Conservation (phyloP, 2,329 filamentous ascomycete genomes). For the Coleophoma crateriformis region DNA sequence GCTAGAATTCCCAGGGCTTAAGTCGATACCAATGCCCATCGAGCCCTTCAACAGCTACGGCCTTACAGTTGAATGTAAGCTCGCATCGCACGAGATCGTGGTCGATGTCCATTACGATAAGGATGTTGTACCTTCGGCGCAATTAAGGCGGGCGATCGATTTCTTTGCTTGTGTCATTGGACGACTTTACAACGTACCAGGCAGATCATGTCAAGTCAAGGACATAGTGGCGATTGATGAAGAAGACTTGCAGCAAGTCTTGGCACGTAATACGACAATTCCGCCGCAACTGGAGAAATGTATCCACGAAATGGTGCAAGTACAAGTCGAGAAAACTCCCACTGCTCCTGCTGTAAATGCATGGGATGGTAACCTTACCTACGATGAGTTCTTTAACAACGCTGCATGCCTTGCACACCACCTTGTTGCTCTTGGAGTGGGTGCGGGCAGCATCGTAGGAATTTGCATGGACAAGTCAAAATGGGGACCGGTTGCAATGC, state of each 20-base stretch:
- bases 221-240: neutral
- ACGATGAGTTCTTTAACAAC: neutral
- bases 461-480: conserved; percentile 1
- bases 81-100: neutral
- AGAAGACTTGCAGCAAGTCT: conserved; percentile 1
- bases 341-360: neutral
- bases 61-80: neutral
- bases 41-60: conserved; percentile 1
- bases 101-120: neutral
- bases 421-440: conserved; percentile 1
- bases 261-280: neutral
- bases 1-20: conserved; percentile 1
- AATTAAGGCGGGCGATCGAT: neutral
- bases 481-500: conserved; percentile 1
- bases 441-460: neutral
- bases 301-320: conserved; percentile 1
- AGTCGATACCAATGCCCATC: neutral
- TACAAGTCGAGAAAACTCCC: conserved; percentile 1
- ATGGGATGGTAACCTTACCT: conserved; percentile 1
- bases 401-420: neutral
- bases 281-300: neutral
- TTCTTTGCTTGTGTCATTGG: conserved; percentile 2
- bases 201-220: neutral
- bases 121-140: neutral
- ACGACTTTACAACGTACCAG: neutral